Percentiles rank a stretch among this genome's conserved stretches.
These are phyloP conservation scores for Dichomitus squalens DNA, from an alignment of 1,284 basidiomycete genomes.

Conservation along the genomic window DNA sequence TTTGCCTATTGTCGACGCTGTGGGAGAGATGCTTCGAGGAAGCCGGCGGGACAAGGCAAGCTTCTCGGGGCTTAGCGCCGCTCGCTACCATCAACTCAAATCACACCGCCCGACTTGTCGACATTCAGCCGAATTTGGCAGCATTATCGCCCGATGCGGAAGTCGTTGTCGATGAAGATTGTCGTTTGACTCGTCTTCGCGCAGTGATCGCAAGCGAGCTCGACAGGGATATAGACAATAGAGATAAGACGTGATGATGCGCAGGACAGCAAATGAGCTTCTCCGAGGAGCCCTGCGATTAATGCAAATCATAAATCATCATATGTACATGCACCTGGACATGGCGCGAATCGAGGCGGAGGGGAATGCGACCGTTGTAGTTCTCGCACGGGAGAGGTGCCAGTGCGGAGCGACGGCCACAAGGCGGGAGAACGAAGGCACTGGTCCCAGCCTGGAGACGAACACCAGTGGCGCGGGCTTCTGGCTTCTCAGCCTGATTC, in stretches of 20 bases:
- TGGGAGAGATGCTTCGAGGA: no score
- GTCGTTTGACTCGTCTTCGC: background rate
- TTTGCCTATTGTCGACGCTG: background rate
- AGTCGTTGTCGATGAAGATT: background rate
- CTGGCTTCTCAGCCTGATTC: background rate
- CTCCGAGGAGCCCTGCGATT: background rate
- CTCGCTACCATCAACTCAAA: no score
- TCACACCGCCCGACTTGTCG: background rate
- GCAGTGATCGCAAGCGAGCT: background rate
- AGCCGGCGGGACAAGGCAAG: no score
- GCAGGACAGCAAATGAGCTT: background rate
- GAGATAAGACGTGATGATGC: background rate
- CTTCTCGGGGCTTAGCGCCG: no score
- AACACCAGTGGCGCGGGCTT: background rate
- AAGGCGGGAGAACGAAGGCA: background rate
- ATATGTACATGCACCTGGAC: background rate
- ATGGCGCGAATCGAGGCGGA: background rate
- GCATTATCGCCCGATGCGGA: background rate
- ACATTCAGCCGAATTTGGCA: constrained; percentile 1
- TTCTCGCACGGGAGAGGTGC: background rate
- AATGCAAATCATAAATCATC: background rate
- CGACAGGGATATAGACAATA: background rate
- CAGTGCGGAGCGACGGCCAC: background rate
- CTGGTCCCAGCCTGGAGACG: constrained; percentile 1
- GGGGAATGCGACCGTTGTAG: background rate